Conservation (phyloP, 2,329 filamentous ascomycete genomes). For the Zymoseptoria crescenta region DNA sequence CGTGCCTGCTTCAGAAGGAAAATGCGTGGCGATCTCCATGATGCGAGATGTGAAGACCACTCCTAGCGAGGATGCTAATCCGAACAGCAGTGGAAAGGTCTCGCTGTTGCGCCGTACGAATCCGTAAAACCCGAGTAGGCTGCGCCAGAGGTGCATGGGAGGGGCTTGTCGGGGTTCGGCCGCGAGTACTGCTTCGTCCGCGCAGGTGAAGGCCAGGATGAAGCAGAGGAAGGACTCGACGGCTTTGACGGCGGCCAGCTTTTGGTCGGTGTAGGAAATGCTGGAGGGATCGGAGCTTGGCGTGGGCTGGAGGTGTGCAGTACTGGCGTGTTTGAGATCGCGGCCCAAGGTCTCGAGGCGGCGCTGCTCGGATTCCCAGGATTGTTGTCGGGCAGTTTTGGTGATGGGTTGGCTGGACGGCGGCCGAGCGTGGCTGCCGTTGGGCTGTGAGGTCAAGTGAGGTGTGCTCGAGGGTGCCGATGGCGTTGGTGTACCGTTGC, state of each 20-base stretch:
- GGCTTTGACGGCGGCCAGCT: constrained; percentile 32
- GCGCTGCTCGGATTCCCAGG: constrained; percentile 33
- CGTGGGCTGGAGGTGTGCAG: constrained; percentile 27
- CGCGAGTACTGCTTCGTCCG: constrained; percentile 20
- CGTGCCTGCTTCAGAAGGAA: constrained; percentile 3
- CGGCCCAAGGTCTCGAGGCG: constrained; percentile 37
- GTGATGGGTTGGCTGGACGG: constrained; percentile 17
- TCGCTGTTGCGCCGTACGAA: constrained; percentile 23
- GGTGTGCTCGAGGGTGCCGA: constrained; percentile 19
- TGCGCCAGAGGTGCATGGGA: constrained; percentile 20
- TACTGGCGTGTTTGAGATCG: constrained; percentile 40
- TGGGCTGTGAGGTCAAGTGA: constrained; percentile 8
- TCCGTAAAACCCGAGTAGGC: constrained; percentile 21
- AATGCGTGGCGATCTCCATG: constrained; percentile 16
- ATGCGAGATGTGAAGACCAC: constrained; percentile 35
- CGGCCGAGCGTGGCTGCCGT: constrained; percentile 10
- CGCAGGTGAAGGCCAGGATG: constrained; percentile 28
- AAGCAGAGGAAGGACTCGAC: constrained; percentile 40
- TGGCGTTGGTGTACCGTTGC: constrained; percentile 18
- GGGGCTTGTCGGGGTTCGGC: constrained; percentile 19
- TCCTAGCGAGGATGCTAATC: constrained; percentile 35
- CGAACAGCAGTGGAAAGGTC: constrained; percentile 30
- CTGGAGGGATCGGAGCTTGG: constrained; percentile 5
- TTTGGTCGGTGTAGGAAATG: constrained; percentile 9
- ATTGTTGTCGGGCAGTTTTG: constrained; percentile 27